A percentile compares a stretch with the other conserved stretches of the same genome.
These are phyloP conservation scores for Komagataella ulmi DNA, from an alignment of 805 yeast genomes.

Conservation along the genomic window DNA sequence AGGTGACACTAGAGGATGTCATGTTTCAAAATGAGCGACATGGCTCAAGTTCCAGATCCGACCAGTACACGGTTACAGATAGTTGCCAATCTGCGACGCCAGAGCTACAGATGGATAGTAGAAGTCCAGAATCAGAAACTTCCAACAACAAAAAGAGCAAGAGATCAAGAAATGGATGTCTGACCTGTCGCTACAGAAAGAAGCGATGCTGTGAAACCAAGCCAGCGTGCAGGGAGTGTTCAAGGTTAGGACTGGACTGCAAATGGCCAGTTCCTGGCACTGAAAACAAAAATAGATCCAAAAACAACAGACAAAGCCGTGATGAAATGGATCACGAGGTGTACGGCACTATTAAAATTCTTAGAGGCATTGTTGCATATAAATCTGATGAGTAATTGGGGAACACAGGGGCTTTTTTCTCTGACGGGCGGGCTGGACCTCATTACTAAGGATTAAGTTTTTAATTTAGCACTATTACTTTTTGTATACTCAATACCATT, in stretches of 20 bases:
- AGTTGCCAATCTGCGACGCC: neutral
- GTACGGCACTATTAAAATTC: conserved; percentile 46
- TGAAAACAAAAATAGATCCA: conserved; percentile 44
- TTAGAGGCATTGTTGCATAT: conserved; percentile 48
- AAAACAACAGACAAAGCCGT: conserved; percentile 32
- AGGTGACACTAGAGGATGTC: neutral
- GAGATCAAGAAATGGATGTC: conserved; percentile 60
- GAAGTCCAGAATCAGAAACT: neutral
- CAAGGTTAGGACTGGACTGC: conserved; percentile 50
- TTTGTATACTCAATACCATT: neutral
- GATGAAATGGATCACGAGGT: conserved; percentile 40
- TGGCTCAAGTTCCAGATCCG: neutral
- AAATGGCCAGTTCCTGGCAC: conserved; percentile 66
- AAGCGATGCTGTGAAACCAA: conserved; percentile 64
- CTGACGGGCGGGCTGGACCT: neutral
- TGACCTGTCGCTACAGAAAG: conserved; percentile 67
- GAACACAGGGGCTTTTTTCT: neutral
- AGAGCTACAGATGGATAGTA: neutral
- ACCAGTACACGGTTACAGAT: neutral
- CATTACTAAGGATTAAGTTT: too few relatives aligned
- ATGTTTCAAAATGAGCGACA: neutral
- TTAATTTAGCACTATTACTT: too few relatives aligned
- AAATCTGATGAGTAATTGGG: conserved; percentile 12
- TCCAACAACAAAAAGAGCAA: conserved; percentile 16
- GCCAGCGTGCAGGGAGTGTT: conserved; percentile 59